These are phyloP conservation scores for Agapanthus africanus DNA, from an alignment of 106 monocot genomes.

Conservation along the genomic window DNA sequence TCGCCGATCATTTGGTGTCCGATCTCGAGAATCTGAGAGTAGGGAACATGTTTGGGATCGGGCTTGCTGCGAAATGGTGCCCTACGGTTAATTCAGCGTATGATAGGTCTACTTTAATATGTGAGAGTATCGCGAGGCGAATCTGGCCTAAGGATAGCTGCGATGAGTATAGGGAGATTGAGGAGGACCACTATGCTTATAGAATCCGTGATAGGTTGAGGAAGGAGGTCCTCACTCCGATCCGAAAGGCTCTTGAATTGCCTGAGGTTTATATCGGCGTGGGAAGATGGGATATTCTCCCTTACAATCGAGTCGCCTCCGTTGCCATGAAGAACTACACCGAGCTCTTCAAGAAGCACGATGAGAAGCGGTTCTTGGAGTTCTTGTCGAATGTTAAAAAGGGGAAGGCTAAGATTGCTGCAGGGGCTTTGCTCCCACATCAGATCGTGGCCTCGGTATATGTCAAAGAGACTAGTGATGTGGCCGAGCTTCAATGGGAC, in stretches of 20 bases:
- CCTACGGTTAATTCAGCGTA: slow-evolving; percentile 53
- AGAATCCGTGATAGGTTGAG: slow-evolving; percentile 51
- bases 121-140: slow-evolving; percentile 58
- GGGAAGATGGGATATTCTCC: slow-evolving; percentile 36
- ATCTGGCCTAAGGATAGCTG: slow-evolving; percentile 50
- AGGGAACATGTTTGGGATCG: slow-evolving; percentile 19
- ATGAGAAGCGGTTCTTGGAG: slow-evolving; percentile 30
- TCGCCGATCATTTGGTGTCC: slow-evolving; percentile 29
- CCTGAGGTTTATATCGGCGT: slow-evolving; percentile 65
- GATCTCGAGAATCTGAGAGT: slow-evolving; percentile 30
- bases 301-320: slow-evolving; percentile 69
- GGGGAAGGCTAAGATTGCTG: slow-evolving; percentile 63
- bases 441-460: slow-evolving; percentile 27
- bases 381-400: slow-evolving; percentile 34
- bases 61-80: slow-evolving; percentile 72
- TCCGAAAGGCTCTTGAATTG: slow-evolving; percentile 41
- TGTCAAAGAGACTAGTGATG: slow-evolving; percentile 14
- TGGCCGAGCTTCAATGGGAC: slow-evolving; percentile 72
- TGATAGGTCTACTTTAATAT: slow-evolving; percentile 52
- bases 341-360: slow-evolving; percentile 42
- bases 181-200: slow-evolving; percentile 64
- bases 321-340: slow-evolving; percentile 84
- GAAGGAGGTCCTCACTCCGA: slow-evolving; percentile 48
- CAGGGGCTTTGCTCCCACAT: slow-evolving; percentile 67
- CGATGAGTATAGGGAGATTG: slow-evolving; percentile 21